Conservation (phyloP, 805 yeast species). For the Yamadazyma endophytica region DNA sequence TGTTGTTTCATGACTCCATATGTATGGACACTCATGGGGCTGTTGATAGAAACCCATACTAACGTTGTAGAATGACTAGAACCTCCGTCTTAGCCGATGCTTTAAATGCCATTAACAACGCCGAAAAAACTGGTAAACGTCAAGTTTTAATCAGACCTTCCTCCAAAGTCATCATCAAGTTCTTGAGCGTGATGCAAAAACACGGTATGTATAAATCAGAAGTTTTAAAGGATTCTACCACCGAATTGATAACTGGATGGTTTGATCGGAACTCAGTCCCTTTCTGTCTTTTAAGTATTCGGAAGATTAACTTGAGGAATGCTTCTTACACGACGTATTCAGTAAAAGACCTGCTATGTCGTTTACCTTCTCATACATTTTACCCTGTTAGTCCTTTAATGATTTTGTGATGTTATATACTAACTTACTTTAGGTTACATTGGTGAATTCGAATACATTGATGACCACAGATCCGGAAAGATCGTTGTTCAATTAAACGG, state of each 20-base stretch:
- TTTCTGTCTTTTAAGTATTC: constrained; percentile 96
- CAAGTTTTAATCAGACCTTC: constrained; percentile 98
- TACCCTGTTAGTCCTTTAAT: constrained; percentile 1
- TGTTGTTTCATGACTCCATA: constrained; percentile 7
- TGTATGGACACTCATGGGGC: constrained; percentile 38
- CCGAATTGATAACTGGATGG: constrained; percentile 99
- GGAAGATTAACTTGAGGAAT: constrained; percentile 66
- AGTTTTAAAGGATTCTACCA: constrained; percentile 7
- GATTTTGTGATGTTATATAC: constrained; percentile 9
- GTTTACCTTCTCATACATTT: constrained; percentile 68
- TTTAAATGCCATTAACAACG: constrained; percentile 95
- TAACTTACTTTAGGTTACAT: constrained; percentile 60
- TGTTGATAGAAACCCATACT: constrained; percentile 9
- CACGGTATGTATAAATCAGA: constrained; percentile 43
- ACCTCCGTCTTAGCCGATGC: constrained; percentile 98
- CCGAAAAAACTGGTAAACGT: constrained; percentile 99
- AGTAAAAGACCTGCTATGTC: constrained; percentile 26
- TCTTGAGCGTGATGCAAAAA: constrained; percentile 94
- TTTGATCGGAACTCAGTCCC: constrained; percentile 82
- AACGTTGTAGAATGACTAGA: constrained; percentile 72
- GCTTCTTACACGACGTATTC: constrained; percentile 66
- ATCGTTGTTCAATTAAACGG: constrained; percentile 96
- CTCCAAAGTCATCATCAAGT: constrained; percentile 96
- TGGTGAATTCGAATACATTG: constrained; percentile 97
- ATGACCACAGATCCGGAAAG: constrained; percentile 99